phyloP scores from a whole-genome alignment of 2,329 filamentous ascomycete species.

The Ophiostoma tasmaniense region DNA sequence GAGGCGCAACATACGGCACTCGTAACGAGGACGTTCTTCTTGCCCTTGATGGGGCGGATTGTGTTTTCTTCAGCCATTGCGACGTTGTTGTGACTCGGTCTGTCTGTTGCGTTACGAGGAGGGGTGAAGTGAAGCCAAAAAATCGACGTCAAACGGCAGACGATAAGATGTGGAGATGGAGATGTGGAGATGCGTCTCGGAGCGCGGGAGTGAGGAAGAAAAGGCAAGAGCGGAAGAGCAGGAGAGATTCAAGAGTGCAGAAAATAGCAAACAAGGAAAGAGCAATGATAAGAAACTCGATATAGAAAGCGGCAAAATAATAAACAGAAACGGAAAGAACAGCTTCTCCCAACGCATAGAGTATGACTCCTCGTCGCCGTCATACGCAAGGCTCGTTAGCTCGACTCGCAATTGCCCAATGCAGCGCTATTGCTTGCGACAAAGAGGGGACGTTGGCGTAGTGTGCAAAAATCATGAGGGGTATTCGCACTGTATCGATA shows the following conservation, averaged over 20 bases:
- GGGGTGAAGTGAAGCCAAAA: constrained; percentile 7
- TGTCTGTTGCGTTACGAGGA: background rate
- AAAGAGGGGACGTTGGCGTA: background rate
- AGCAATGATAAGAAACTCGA: background rate
- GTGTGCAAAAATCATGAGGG: constrained; percentile 4
- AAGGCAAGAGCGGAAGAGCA: background rate
- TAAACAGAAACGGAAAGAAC: background rate
- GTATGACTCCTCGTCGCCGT: background rate
- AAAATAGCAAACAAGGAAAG: background rate
- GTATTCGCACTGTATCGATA: constrained; percentile 4
- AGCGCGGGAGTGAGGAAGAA: too few relatives aligned
- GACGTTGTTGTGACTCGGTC: constrained; percentile 22
- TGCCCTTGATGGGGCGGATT: constrained; percentile 58
- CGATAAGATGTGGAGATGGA: constrained; percentile 8
- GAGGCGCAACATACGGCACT: constrained; percentile 60
- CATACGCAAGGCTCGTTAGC: background rate
- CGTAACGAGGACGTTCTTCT: constrained; percentile 82
- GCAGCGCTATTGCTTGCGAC: background rate
- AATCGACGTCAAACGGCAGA: constrained; percentile 5
- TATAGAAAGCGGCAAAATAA: background rate
- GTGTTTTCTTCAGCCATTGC: constrained; percentile 18
- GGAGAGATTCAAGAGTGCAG: background rate
- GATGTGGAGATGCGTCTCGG: background rate
- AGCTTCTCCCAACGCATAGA: background rate
- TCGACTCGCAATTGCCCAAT: background rate